Evolutionary conservation across 148 eudicot species (phyloP), one percentile per base, ranked within the genome.

Genomic region (Rhododendron ovatum): DNA sequence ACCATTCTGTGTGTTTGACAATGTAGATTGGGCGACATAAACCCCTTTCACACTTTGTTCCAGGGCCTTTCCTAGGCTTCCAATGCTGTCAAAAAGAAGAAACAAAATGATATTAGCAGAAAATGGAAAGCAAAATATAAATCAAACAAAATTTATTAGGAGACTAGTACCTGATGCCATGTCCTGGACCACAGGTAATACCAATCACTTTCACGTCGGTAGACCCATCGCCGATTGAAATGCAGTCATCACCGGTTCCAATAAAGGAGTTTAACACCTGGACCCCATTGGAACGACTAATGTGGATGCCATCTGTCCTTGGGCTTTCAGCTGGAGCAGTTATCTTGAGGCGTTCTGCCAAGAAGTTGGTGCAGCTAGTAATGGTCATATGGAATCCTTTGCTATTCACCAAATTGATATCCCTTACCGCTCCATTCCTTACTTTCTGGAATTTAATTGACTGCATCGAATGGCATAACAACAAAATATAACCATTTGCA

Each of bases 231-330:
- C 95, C 93, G 2, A 94, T 48, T 7, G 93, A 88, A 86, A 95
- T 80, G 61, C 96, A 95, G 17, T 92, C 94, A 33, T 92, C 94
- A 9, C 95, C 93, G 0, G 94, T 90, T 57, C 89, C 89, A 24
- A 94, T 91, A 20, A 67, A 9, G 28, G 89, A 79, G 80, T 91
- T 77, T 1, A 85, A 48, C 48, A 95, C 83, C 4, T 45, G 81
- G 30, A 95, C 85, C 11, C 69, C 30, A 3, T 26, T 83, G 0
- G 96, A 89, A 26, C 78, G 85, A 22, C 90, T 89, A 3, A 92
- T 78, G 86, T 93, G 93, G 76, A 95, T 80, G 24, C 98, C 96
- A 22, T 94, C 92, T 0, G 94, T 95, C 57, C 91, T 90, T 4
- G 93, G 91, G 59, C 91, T 89, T 0, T 84, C 74, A 0, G n/a